phyloP scores from a whole-genome alignment of 345 rosid genomes.

The Acer yangbiense region DNA sequence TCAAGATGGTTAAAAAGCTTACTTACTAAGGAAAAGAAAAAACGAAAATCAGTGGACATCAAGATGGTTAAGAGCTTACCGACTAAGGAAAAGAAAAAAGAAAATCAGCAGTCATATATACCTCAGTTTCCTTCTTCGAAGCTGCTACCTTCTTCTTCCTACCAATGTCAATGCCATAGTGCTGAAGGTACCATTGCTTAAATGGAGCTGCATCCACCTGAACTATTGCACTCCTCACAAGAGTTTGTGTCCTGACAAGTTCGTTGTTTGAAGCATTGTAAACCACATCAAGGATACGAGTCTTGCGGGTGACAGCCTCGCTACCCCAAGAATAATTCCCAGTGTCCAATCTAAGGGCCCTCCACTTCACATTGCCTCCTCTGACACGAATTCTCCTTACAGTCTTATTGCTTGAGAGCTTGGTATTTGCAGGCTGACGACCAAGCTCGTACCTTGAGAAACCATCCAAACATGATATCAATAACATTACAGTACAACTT shows the following conservation, averaged over 20 bases:
- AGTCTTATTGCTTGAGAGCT: constrained; percentile 61
- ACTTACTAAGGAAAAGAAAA: too few species aligned
- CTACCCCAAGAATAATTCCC: constrained; percentile 68
- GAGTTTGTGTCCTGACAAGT: constrained; percentile 59
- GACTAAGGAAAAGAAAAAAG: not conserved
- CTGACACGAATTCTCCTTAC: constrained; percentile 55
- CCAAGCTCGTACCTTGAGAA: constrained; percentile 48
- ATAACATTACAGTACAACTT: not conserved
- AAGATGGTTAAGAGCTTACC: too few species aligned
- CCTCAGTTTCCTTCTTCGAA: constrained; percentile 55
- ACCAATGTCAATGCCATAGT: constrained; percentile 52
- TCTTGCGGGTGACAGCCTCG: constrained; percentile 56
- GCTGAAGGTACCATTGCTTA: constrained; percentile 60
- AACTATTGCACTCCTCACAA: constrained; percentile 59
- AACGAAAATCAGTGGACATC: too few species aligned
- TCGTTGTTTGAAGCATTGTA: constrained; percentile 63
- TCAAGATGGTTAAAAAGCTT: too few species aligned
- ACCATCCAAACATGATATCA: not conserved
- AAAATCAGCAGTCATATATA: not conserved
- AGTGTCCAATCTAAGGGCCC: constrained; percentile 56
- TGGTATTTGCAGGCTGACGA: constrained; percentile 53
- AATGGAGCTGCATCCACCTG: constrained; percentile 61
- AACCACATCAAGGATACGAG: constrained; percentile 58
- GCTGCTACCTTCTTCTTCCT: constrained; percentile 47
- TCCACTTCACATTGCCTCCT: constrained; percentile 67